Percentiles rank a stretch among this genome's conserved stretches.
phyloP scores from a whole-genome alignment of 306 rosid species.

The Hylodesmum podocarpum region DNA sequence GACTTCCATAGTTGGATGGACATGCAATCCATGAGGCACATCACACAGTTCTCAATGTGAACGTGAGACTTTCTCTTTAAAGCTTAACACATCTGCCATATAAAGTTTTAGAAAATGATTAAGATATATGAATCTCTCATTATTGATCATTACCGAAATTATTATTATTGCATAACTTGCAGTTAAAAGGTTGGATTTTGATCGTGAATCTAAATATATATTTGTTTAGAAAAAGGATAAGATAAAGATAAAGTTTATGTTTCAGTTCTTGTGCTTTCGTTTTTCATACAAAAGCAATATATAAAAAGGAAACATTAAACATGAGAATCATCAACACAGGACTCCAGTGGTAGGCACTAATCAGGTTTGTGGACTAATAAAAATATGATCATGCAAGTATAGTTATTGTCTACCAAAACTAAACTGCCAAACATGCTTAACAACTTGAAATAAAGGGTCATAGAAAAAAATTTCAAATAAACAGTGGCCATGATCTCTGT shows the following conservation, averaged over 20 bases:
- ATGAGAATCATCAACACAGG: not conserved
- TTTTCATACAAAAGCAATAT: not conserved
- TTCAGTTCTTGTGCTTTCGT: not conserved
- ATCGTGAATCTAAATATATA: not conserved
- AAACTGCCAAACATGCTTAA: not conserved
- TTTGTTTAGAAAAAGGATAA: not conserved
- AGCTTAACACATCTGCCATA: not conserved
- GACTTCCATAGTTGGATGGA: no score
- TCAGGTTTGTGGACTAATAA: not conserved
- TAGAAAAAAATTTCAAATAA: not conserved
- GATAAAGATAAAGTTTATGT: not conserved
- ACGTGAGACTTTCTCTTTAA: not conserved
- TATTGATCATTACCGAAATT: not conserved
- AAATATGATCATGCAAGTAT: not conserved
- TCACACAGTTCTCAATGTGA: not conserved
- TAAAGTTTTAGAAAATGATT: not conserved
- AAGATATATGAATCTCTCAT: not conserved
- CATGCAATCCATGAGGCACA: no score
- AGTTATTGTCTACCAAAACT: not conserved
- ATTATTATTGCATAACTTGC: not conserved
- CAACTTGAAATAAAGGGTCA: slow-evolving; percentile 31
- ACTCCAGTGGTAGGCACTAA: not conserved
- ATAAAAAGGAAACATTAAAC: not conserved
- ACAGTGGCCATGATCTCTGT: not conserved
- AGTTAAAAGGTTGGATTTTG: not conserved